Conservation (phyloP, 768 basidiomycete genomes). For the Tylopilus vinaceipallidus region DNA sequence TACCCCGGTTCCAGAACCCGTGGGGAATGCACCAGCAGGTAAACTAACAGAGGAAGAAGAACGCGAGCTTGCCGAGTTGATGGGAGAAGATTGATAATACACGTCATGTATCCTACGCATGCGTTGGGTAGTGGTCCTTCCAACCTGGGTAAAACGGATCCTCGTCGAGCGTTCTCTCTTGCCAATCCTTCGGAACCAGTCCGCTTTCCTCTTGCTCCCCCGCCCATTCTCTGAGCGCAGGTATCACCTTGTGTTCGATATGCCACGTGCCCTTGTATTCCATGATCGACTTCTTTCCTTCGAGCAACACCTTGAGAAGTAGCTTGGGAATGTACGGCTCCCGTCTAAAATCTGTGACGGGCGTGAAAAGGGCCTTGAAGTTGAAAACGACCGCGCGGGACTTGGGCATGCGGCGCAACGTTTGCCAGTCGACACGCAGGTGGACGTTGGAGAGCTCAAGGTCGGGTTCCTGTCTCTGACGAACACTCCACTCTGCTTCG, state of each 20-base stretch:
- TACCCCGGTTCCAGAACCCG: slow-evolving; percentile 28
- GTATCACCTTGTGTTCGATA: slow-evolving; percentile 44
- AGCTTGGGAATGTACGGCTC: slow-evolving; percentile 50
- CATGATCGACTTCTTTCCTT: slow-evolving; percentile 39
- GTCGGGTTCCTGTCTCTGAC: slow-evolving; percentile 34
- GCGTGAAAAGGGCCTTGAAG: slow-evolving; percentile 54
- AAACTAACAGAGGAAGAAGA: slow-evolving; percentile 87
- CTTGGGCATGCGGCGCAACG: slow-evolving; percentile 45
- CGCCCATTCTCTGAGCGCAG: slow-evolving; percentile 45
- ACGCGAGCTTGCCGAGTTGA: slow-evolving; percentile 79
- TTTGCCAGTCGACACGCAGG: slow-evolving; percentile 57
- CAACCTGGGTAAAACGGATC: slow-evolving; percentile 52
- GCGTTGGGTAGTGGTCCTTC: slow-evolving; percentile 29
- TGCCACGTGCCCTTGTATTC: slow-evolving; percentile 44
- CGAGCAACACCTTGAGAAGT: slow-evolving; percentile 41
- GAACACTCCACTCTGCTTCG: slow-evolving; percentile 36
- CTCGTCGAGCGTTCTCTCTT: slow-evolving; percentile 48
- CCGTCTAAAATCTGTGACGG: slow-evolving; percentile 39
- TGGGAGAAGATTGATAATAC: slow-evolving; percentile 37
- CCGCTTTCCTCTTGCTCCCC: slow-evolving; percentile 47
- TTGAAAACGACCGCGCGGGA: slow-evolving; percentile 52
- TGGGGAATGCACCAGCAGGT: slow-evolving; percentile 29
- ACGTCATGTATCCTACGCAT: slow-evolving; percentile 7
- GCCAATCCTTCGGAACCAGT: slow-evolving; percentile 46
- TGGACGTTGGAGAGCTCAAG: slow-evolving; percentile 41